Evolutionary conservation across 148 eudicot species (phyloP), one percentile per base, ranked within the genome.

Genomic region (Rhododendron vialii): DNA sequence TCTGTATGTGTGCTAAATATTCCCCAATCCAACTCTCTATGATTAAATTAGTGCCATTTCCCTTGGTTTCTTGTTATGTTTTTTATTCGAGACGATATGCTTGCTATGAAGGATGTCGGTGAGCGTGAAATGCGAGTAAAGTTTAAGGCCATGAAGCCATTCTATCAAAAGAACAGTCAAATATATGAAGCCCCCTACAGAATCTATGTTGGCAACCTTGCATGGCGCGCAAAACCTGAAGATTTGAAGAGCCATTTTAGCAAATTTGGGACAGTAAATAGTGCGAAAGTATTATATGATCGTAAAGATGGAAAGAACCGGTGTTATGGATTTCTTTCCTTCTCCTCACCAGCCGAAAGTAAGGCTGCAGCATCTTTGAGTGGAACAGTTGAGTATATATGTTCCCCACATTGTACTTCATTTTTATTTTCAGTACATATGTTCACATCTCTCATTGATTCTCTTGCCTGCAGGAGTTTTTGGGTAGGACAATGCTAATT

Each of bases 121-220:
- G 88, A 82, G 57, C 88, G 88, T 41, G 88, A 86, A 77, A 77
- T 83, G 36, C 65, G 88, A 43, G 78, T 83, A 8, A 83, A 55
- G 59, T 82, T 86, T 59, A 67, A 75, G 61, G 61, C 51, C 77
- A 33, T 65, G 38, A 28, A 38, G 38, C 75, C 75, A 76, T 53
- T 51, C 75, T 76, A 83, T 33, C 88, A 69, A 38, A 50, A 86
- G 7, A 83, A 33, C 65, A 63, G 83, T 47, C n/a, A 77, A 28
- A 67, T 86, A 59, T 86, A 59, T 76, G 88, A 86, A 82, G 61
- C 82, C 45, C 88, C 88, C 4, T 86, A 43, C 63, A 86, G 83
- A 82, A 18, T 86, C 12, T 86, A 83, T 59, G 88, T 79, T 76
- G 88, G 88, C 51, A 86, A 86, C 78, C 88, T 86, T 83, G 77